phyloP scores from a whole-genome alignment of 2,329 filamentous ascomycete species.

The Curvularia hawaiiensis region DNA sequence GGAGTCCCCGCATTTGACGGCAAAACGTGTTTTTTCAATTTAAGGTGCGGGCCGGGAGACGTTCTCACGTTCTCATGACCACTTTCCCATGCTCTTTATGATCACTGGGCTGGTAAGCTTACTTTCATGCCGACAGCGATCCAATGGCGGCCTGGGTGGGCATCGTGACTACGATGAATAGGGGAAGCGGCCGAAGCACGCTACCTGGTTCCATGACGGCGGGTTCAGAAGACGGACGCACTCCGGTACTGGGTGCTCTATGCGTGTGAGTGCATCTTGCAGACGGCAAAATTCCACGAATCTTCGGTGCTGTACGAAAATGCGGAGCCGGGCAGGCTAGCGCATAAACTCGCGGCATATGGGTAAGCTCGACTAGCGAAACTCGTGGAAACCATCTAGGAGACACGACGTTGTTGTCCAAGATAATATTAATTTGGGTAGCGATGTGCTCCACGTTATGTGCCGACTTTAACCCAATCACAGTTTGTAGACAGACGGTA shows the following conservation, averaged over 20 bases:
- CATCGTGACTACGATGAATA: constrained; percentile 5
- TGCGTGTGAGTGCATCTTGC: neutral
- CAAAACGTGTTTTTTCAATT: constrained; percentile 5
- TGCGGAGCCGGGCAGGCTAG: constrained; percentile 7
- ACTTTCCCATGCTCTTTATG: neutral
- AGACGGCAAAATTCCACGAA: constrained; percentile 11
- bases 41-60: constrained; percentile 15
- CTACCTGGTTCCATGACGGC: neutral
- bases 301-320: constrained; percentile 3
- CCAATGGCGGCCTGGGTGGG: constrained; percentile 4
- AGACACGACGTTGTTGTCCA: neutral
- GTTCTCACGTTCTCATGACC: constrained; percentile 15
- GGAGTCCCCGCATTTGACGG: constrained; percentile 9
- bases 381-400: neutral
- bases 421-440: neutral
- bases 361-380: constrained; percentile 2
- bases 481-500: neutral
- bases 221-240: neutral
- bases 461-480: constrained; percentile 15
- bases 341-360: constrained; percentile 1
- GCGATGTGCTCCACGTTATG: neutral
- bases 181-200: constrained; percentile 7
- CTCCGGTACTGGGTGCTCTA: constrained; percentile 2
- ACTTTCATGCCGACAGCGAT: constrained; percentile 10
- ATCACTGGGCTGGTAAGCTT: neutral